A percentile compares a stretch with the other conserved stretches of the same genome.
Evolutionary conservation across 192 early-diverging fungal genomes (phyloP).

Genomic region (Kickxella alabastrina): DNA sequence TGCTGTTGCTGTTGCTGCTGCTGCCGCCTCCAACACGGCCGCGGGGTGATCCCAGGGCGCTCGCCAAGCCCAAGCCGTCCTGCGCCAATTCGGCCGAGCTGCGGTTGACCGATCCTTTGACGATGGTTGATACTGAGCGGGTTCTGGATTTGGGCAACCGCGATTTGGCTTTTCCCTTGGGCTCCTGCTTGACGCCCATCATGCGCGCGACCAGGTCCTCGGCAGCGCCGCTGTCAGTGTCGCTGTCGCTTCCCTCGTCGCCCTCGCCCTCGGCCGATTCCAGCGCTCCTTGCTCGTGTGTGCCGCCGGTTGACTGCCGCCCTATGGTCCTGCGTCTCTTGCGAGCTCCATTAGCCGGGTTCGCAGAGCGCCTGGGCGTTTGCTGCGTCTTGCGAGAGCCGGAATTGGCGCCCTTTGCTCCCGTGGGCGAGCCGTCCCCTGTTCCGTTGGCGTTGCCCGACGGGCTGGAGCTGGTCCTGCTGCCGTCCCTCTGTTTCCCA

Average conservation of each 20-base stretch:
- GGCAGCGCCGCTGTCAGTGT: conserved; percentile 4
- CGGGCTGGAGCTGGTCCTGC: background rate
- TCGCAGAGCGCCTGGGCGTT: conserved; percentile 12
- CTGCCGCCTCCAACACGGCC: background rate
- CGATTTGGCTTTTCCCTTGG: conserved; percentile 4
- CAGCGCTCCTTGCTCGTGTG: too few relatives aligned
- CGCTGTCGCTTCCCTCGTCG: conserved; percentile 1
- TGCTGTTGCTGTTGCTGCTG: background rate
- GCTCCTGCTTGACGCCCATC: conserved; percentile 11
- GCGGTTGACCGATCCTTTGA: background rate
- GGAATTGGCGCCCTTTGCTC: background rate
- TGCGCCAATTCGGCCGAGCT: background rate
- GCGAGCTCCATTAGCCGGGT: background rate
- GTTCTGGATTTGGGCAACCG: conserved; percentile 19
- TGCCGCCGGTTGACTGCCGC: too few relatives aligned
- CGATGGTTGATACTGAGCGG: conserved; percentile 25
- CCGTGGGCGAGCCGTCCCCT: background rate
- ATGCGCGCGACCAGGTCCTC: conserved; percentile 33
- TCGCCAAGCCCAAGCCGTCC: background rate
- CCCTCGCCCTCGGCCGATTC: background rate
- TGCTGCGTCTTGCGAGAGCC: conserved; percentile 12
- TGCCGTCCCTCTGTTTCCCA: background rate
- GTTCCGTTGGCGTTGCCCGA: background rate
- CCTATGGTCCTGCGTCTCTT: conserved; percentile 1
- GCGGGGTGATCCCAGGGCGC: background rate